A percentile compares a stretch with the other conserved stretches of the same genome.
Evolutionary conservation across 805 yeast species (phyloP).

Genomic region (Debaryomyces prosopidis): DNA sequence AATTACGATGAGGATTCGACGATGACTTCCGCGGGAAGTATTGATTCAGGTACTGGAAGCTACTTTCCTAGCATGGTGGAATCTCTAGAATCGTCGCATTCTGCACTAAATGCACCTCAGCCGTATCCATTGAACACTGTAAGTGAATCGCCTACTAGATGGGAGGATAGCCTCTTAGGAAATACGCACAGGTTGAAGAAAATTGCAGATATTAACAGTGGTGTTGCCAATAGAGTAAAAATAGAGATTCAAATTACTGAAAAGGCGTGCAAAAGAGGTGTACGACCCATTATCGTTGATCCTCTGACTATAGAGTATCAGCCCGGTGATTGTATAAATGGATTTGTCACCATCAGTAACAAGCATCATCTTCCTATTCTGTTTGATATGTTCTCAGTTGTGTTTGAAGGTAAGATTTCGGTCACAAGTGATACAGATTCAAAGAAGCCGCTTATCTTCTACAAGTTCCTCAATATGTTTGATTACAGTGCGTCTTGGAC

Average conservation of each 20-base stretch:
- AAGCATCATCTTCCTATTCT: slow-evolving; percentile 31
- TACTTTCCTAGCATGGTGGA: slow-evolving; percentile 9
- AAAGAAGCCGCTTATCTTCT: slow-evolving; percentile 25
- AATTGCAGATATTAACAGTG: slow-evolving; percentile 29
- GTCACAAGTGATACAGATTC: slow-evolving; percentile 26
- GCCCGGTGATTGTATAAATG: slow-evolving; percentile 45
- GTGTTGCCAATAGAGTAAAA: slow-evolving; percentile 26
- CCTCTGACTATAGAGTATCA: slow-evolving; percentile 32
- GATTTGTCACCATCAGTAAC: slow-evolving; percentile 40
- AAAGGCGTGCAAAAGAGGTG: slow-evolving; percentile 40
- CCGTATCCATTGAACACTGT: slow-evolving; percentile 13
- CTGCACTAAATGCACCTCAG: not conserved
- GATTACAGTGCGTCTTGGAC: slow-evolving; percentile 49
- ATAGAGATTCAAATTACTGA: slow-evolving; percentile 38
- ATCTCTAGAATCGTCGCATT: slow-evolving; percentile 10
- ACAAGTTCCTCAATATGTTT: slow-evolving; percentile 42
- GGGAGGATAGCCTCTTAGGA: slow-evolving; percentile 44
- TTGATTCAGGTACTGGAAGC: slow-evolving; percentile 7
- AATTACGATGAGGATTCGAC: slow-evolving; percentile 29
- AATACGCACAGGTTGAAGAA: slow-evolving; percentile 41
- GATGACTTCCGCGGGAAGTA: slow-evolving; percentile 4
- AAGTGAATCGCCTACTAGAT: slow-evolving; percentile 29
- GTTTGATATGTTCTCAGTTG: slow-evolving; percentile 46
- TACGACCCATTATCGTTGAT: slow-evolving; percentile 35
- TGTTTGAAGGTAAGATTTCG: slow-evolving; percentile 38